Base-by-base conservation (phyloP, 306 rosid species). In the Alnus rubra region DNA sequence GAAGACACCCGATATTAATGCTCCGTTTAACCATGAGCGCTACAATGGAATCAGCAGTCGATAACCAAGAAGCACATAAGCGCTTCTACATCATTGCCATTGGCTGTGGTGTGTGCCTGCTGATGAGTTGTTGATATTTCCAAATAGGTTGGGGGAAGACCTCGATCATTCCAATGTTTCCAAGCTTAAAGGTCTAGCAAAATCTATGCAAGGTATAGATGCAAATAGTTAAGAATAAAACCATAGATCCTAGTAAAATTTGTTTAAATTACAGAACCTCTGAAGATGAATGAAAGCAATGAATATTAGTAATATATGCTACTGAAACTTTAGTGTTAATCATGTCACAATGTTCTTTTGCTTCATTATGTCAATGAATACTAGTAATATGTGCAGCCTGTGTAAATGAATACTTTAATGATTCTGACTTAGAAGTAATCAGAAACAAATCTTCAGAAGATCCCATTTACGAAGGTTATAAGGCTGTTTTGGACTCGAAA, bases 91-190 rank as follows among this genome's bases (percentile, higher is more conserved):
- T 92, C 76, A 92, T 92, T 48, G 97, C 91, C 75, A 84, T 95
- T 51, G 98, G 98, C 64, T 90, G 97, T 79, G 95, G 85, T 50
- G 74, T 92, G 63, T 95, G 98, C 81, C 94, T 95, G 18, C 31
- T 92, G 8, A 91, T 92, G 97, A 92, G 96, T 78, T 84, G 47
- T 49, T 95, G 53, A 67, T 92, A 55, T 92, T 91, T 80, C 98
- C 98, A 68, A 92, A 89, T 73, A 92, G 98, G 97, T 95, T 97
- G 2, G 98, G 98, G 18, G 92, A 95, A 84, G 92, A 92, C 74
- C 95, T 95, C 13, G 97, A 95, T 45, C 82, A 85, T 79, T 87
- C 89, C 74, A 91, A 95, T 0, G 97, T 79, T 13, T 88, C 72
- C 84, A n/a, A n/a, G n/a, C n/a, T n/a, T n/a, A n/a, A n/a, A n/a